These are phyloP conservation scores for Penicillium verrucosum DNA, from an alignment of 2,329 filamentous ascomycete genomes.

Conservation along the genomic window DNA sequence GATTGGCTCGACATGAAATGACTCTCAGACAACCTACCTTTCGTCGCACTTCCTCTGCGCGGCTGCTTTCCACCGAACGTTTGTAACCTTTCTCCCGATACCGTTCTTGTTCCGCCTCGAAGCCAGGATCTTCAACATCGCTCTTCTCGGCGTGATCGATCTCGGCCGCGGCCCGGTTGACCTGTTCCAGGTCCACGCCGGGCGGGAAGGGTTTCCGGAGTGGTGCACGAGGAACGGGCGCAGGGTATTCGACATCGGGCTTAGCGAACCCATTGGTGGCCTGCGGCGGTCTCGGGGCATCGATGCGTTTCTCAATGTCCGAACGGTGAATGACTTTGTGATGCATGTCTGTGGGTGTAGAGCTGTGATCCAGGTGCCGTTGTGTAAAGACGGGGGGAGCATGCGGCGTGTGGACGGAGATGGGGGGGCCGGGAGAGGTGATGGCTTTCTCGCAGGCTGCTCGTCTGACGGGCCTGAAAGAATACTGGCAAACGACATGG, in stretches of 20 bases:
- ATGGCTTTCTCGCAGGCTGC: constrained; percentile 48
- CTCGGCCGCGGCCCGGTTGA: constrained; percentile 63
- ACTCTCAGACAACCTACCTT: constrained; percentile 50
- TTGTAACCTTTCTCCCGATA: constrained; percentile 59
- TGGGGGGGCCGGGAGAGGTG: constrained; percentile 39
- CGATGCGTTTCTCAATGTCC: constrained; percentile 24
- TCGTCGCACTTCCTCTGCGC: constrained; percentile 61
- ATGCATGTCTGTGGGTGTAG: constrained; percentile 24
- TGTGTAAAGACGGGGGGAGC: constrained; percentile 12
- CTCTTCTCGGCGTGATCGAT: constrained; percentile 57
- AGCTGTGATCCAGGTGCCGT: constrained; percentile 23
- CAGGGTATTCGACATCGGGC: constrained; percentile 7
- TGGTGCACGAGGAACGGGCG: constrained; percentile 6
- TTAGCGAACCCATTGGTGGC: constrained; percentile 17
- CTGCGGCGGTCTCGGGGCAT: constrained; percentile 3
- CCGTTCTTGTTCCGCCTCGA: constrained; percentile 51
- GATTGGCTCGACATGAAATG: not conserved
- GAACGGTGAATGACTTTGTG: constrained; percentile 32
- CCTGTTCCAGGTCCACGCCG: constrained; percentile 57
- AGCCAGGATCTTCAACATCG: constrained; percentile 55
- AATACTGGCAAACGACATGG: constrained; percentile 96
- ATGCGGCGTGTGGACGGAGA: constrained; percentile 18
- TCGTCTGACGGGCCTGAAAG: constrained; percentile 74
- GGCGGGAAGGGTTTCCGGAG: constrained; percentile 19
- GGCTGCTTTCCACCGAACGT: constrained; percentile 64